Evolutionary conservation across 2,329 filamentous ascomycete species (phyloP).

Genomic region (Aspergillus sergii): DNA sequence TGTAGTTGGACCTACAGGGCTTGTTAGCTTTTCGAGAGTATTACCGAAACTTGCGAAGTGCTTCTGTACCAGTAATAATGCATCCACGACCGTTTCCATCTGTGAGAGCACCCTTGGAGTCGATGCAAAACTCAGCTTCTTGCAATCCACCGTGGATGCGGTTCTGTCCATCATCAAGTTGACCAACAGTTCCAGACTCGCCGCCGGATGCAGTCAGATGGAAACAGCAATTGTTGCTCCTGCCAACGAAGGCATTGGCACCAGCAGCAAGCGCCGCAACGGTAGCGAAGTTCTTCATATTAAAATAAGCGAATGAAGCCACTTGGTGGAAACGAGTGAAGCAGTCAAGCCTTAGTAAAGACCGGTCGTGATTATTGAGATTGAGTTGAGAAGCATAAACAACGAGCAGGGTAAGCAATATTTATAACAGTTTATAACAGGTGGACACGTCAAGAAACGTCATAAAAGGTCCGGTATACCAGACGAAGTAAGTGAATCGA

Average conservation of each 20-base stretch:
- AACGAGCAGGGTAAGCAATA: conserved; percentile 10
- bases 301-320: conserved; percentile 15
- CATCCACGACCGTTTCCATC: conserved; percentile 63
- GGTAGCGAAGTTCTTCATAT: conserved; percentile 44
- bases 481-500: conserved; percentile 10
- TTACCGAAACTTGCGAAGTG: neutral
- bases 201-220: conserved; percentile 54
- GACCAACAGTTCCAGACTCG: conserved; percentile 58
- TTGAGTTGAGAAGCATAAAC: neutral
- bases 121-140: conserved; percentile 58
- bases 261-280: conserved; percentile 43
- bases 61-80: conserved; percentile 60
- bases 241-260: conserved; percentile 46
- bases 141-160: conserved; percentile 56
- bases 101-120: conserved; percentile 55
- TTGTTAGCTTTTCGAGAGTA: conserved; percentile 20
- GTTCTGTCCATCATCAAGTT: conserved; percentile 65
- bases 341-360: conserved; percentile 7
- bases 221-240: conserved; percentile 54
- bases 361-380: conserved; percentile 3
- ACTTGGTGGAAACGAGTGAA: conserved; percentile 18
- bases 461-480: conserved; percentile 15
- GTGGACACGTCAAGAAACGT: conserved; percentile 19
- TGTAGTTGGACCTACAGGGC: conserved; percentile 52
- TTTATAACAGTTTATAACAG: conserved; percentile 22